Conservation (phyloP, 2,329 filamentous ascomycete species). For the Ramichloridium luteum region DNA sequence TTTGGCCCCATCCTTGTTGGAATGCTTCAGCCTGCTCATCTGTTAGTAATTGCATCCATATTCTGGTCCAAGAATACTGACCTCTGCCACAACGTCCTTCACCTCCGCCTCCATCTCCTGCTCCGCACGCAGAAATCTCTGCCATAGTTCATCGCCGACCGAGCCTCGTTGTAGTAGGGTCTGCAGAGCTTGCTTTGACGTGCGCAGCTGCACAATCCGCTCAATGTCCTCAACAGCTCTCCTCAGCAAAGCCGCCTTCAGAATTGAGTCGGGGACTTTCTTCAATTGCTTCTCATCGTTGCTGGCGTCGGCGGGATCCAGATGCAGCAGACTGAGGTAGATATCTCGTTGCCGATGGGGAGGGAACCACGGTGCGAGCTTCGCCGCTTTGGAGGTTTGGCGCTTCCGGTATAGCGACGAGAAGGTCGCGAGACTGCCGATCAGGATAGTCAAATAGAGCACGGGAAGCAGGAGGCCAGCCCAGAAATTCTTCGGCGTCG, state of each 20-base stretch:
- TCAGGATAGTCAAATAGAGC: constrained; percentile 76
- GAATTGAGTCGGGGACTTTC: constrained; percentile 65
- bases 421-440: constrained; percentile 82
- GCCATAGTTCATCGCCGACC: constrained; percentile 91
- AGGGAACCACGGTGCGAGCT: constrained; percentile 88
- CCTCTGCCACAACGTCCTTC: constrained; percentile 85
- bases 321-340: constrained; percentile 83
- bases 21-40: constrained; percentile 70
- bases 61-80: constrained; percentile 31
- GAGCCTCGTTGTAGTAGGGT: constrained; percentile 76
- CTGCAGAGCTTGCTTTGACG: constrained; percentile 76
- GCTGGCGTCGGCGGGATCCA: constrained; percentile 40
- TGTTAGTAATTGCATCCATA: constrained; percentile 5
- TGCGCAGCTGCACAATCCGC: constrained; percentile 77
- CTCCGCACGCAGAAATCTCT: constrained; percentile 81
- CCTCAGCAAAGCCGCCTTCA: constrained; percentile 78
- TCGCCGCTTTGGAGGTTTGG: constrained; percentile 67
- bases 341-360: constrained; percentile 84
- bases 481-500: constrained; percentile 41
- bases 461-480: constrained; percentile 74
- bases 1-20: constrained; percentile 76
- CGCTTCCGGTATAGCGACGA: constrained; percentile 86
- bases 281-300: constrained; percentile 49
- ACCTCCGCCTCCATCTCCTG: constrained; percentile 97
- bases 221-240: constrained; percentile 88